A percentile compares a stretch with the other conserved stretches of the same genome.
Conservation (phyloP, 2,329 filamentous ascomycete species). For the Thielaviopsis euricoi region DNA sequence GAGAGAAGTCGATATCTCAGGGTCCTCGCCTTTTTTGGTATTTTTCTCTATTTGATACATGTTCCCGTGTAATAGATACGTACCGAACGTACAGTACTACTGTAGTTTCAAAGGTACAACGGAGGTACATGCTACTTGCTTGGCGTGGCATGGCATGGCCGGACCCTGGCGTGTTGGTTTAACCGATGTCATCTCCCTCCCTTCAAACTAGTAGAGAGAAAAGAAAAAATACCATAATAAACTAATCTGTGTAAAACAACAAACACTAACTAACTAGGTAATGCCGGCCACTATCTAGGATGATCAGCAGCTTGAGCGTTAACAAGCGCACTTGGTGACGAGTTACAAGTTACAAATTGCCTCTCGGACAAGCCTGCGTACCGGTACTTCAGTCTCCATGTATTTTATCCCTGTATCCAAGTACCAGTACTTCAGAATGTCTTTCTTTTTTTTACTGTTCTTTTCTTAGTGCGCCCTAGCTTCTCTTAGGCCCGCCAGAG, state of each 20-base stretch:
- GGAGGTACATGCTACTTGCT: background rate
- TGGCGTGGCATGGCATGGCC: background rate
- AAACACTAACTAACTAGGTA: background rate
- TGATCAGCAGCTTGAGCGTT: background rate
- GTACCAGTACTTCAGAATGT: background rate
- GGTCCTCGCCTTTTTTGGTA: background rate
- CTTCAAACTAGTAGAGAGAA: too few relatives aligned
- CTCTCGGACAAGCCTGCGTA: background rate
- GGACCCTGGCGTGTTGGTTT: background rate
- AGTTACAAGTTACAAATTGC: background rate
- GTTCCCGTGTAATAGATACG: background rate
- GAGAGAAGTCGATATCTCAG: background rate
- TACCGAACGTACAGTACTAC: too few relatives aligned
- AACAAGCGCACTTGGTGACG: background rate
- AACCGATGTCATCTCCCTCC: background rate
- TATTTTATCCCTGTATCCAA: background rate
- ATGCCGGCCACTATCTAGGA: background rate
- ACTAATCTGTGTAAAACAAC: background rate
- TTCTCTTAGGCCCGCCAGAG: constrained; percentile 7
- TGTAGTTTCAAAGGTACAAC: background rate
- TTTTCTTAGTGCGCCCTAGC: constrained; percentile 2
- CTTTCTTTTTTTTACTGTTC: background rate
- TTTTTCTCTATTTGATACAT: background rate
- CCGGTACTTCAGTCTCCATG: background rate
- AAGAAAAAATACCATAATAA: too few relatives aligned